Evolutionary conservation across 495 filamentous ascomycete genomes (phyloP).

Genomic region (Cenococcum geophilum): DNA sequence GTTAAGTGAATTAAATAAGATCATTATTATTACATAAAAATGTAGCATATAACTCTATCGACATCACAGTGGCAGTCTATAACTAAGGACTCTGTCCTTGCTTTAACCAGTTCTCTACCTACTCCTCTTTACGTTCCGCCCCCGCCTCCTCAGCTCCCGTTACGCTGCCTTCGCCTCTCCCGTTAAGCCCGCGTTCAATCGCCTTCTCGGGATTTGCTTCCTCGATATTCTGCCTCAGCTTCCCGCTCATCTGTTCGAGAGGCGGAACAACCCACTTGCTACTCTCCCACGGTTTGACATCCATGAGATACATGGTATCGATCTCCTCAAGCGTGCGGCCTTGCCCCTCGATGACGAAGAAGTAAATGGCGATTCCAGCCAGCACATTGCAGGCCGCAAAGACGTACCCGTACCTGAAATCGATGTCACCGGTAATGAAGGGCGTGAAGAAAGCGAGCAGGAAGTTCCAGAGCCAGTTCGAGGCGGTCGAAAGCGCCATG

Average conservation of each 20-base stretch:
- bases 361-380: slow-evolving; percentile 61
- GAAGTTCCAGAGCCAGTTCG: slow-evolving; percentile 92
- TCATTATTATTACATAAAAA: too few relatives aligned
- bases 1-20: too few relatives aligned
- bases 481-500: slow-evolving; percentile 70
- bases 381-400: slow-evolving; percentile 65
- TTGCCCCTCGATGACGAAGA: slow-evolving; percentile 70
- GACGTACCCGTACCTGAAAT: slow-evolving; percentile 72
- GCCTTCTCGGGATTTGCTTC: slow-evolving; percentile 6
- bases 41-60: too few relatives aligned
- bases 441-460: slow-evolving; percentile 79
- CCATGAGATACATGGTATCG: slow-evolving; percentile 76
- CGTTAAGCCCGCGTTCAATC: background rate
- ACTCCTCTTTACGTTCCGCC: background rate
- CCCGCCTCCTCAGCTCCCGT: background rate
- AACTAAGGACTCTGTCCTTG: too few relatives aligned
- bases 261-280: slow-evolving; percentile 44
- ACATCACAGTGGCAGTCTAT: too few relatives aligned
- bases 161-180: background rate
- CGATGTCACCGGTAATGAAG: slow-evolving; percentile 61
- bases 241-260: slow-evolving; percentile 5
- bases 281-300: slow-evolving; percentile 62
- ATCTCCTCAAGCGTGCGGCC: slow-evolving; percentile 69
- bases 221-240: slow-evolving; percentile 14
- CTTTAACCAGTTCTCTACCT: too few relatives aligned